A percentile compares a stretch with the other conserved stretches of the same genome.
phyloP scores from a whole-genome alignment of 2,329 filamentous ascomycete genomes.

The Phialophora macrospora region DNA sequence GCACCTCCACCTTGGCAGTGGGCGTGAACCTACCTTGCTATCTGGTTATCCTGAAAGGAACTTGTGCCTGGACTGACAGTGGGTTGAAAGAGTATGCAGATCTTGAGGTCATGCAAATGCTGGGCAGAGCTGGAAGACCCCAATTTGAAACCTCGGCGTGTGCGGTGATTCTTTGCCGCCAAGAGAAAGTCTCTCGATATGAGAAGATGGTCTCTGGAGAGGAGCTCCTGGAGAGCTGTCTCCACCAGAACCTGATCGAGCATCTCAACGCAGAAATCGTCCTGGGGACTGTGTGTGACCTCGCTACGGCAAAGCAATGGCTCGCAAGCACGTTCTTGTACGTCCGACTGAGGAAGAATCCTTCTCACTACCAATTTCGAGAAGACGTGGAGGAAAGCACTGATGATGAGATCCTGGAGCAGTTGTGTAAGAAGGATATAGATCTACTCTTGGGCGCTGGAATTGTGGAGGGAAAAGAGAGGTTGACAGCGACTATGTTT shows the following conservation, averaged over 20 bases:
- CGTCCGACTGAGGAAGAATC: slow-evolving; percentile 73
- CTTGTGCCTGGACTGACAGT: slow-evolving; percentile 66
- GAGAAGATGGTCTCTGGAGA: slow-evolving; percentile 74
- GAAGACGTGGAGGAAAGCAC: slow-evolving; percentile 56
- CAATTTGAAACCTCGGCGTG: slow-evolving; percentile 79
- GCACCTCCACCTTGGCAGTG: slow-evolving; percentile 82
- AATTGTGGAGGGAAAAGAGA: slow-evolving; percentile 58
- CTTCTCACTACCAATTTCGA: slow-evolving; percentile 70
- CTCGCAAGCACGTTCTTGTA: slow-evolving; percentile 77
- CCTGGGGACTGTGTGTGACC: slow-evolving; percentile 70
- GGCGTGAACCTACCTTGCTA: slow-evolving; percentile 85
- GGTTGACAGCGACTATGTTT: slow-evolving; percentile 69
- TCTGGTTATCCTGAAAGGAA: slow-evolving; percentile 82
- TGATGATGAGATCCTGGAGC: slow-evolving; percentile 68
- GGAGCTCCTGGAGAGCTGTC: slow-evolving; percentile 74
- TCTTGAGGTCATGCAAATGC: slow-evolving; percentile 88
- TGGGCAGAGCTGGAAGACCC: slow-evolving; percentile 79
- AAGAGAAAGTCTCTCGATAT: slow-evolving; percentile 68
- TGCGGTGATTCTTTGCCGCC: slow-evolving; percentile 78
- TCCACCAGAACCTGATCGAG: slow-evolving; percentile 79
- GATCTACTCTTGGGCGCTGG: slow-evolving; percentile 64
- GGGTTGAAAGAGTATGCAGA: slow-evolving; percentile 74
- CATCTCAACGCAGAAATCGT: slow-evolving; percentile 85
- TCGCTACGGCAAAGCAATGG: slow-evolving; percentile 72
- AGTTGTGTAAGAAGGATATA: slow-evolving; percentile 73